Evolutionary conservation across 2,329 filamentous ascomycete genomes (phyloP).

Genomic region (Pseudogymnoascus sp.): DNA sequence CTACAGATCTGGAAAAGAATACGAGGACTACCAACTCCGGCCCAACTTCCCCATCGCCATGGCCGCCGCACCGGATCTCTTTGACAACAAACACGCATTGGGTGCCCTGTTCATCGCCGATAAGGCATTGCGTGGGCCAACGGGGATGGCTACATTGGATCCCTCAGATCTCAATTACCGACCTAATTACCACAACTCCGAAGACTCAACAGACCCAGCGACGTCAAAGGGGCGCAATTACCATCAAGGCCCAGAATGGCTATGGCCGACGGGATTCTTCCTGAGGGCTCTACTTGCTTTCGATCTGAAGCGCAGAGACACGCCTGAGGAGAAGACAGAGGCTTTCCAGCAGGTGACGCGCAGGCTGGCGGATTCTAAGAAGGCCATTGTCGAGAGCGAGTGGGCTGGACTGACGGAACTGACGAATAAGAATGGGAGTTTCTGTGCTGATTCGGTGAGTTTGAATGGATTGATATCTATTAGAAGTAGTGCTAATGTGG

Average conservation of each 20-base stretch:
- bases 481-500: constrained; percentile 26
- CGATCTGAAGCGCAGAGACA: constrained; percentile 64
- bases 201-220: constrained; percentile 83
- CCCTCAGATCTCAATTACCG: constrained; percentile 87
- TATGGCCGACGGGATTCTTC: constrained; percentile 97
- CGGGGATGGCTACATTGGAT: constrained; percentile 92
- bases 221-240: constrained; percentile 95
- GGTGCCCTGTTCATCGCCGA: constrained; percentile 74
- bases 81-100: constrained; percentile 69
- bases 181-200: constrained; percentile 88
- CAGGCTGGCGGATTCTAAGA: constrained; percentile 72
- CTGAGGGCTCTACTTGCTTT: constrained; percentile 85
- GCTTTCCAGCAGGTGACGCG: constrained; percentile 91
- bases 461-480: constrained; percentile 15
- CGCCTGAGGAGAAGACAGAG: constrained; percentile 62
- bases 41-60: constrained; percentile 94
- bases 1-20: constrained; percentile 87
- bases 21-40: constrained; percentile 94
- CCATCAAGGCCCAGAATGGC: constrained; percentile 95
- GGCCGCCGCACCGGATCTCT: constrained; percentile 84
- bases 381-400: constrained; percentile 65
- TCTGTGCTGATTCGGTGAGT: constrained; percentile 80
- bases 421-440: constrained; percentile 79
- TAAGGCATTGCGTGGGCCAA: constrained; percentile 69
- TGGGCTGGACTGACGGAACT: constrained; percentile 92